A percentile compares a stretch with the other conserved stretches of the same genome.
phyloP scores from a whole-genome alignment of 495 filamentous ascomycete genomes.

The Sphaerosporella brunnea region DNA sequence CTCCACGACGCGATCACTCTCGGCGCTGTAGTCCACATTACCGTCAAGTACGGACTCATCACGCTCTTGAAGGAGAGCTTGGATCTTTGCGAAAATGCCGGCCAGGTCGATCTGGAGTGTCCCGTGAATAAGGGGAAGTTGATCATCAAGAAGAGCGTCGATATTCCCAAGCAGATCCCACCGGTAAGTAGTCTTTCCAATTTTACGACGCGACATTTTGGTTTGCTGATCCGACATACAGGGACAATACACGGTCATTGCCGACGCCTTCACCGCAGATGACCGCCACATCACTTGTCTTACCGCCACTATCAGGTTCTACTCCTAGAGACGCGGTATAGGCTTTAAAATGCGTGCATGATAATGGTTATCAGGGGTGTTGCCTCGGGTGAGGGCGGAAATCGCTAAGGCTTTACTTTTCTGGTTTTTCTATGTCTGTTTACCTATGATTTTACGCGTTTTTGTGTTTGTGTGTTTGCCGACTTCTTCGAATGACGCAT shows the following conservation, averaged over 20 bases:
- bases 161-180: slow-evolving; percentile 74
- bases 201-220: too few relatives aligned
- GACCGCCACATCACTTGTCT: slow-evolving; percentile 64
- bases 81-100: slow-evolving; percentile 74
- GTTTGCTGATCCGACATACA: too few relatives aligned
- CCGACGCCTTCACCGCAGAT: slow-evolving; percentile 61
- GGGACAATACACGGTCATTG: slow-evolving; percentile 78
- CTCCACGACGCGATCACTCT: slow-evolving; percentile 50
- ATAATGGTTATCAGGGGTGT: too few relatives aligned
- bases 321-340: too few relatives aligned
- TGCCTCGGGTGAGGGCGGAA: too few relatives aligned
- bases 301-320: slow-evolving; percentile 47
- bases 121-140: slow-evolving; percentile 63
- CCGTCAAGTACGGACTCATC: slow-evolving; percentile 89
- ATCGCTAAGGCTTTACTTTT: too few relatives aligned
- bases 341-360: too few relatives aligned
- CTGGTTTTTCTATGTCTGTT: too few relatives aligned
- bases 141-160: slow-evolving; percentile 56
- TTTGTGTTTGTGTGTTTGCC: too few relatives aligned
- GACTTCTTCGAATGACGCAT: too few relatives aligned
- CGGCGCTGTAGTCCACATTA: slow-evolving; percentile 59
- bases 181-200: slow-evolving; percentile 65
- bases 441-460: too few relatives aligned
- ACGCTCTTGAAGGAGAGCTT: slow-evolving; percentile 59
- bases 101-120: slow-evolving; percentile 75